A percentile compares a stretch with the other conserved stretches of the same genome.
These are phyloP conservation scores for Fusarium chuoi DNA, from an alignment of 2,329 filamentous ascomycete species.

Conservation along the genomic window DNA sequence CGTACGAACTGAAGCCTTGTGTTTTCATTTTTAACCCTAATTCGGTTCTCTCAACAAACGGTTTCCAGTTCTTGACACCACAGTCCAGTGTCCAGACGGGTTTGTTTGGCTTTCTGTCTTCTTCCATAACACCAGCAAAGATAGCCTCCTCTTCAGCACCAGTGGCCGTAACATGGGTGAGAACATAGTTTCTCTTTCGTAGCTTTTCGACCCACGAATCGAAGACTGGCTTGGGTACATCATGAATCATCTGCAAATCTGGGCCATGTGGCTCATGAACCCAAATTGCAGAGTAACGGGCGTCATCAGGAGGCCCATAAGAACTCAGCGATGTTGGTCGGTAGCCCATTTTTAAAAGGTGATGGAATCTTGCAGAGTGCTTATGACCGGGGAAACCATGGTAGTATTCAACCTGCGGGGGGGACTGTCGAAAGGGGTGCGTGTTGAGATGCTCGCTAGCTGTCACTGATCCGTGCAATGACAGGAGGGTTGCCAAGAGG, in stretches of 20 bases:
- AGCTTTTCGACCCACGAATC: slow-evolving; percentile 13
- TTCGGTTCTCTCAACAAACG: not conserved
- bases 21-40: not conserved
- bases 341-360: not conserved
- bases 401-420: slow-evolving; percentile 6
- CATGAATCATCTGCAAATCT: slow-evolving; percentile 3
- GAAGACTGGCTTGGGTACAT: slow-evolving; percentile 1
- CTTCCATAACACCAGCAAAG: slow-evolving; percentile 30
- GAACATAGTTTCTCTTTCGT: not conserved
- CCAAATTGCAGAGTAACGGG: slow-evolving; percentile 31
- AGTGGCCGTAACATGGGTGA: slow-evolving; percentile 20
- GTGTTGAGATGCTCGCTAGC: not conserved
- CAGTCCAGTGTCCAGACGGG: slow-evolving; percentile 23
- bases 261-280: not conserved
- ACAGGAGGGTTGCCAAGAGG: slow-evolving; percentile 5
- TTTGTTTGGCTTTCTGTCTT: not conserved
- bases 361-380: not conserved
- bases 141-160: slow-evolving; percentile 8
- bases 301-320: slow-evolving; percentile 12
- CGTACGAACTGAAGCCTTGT: slow-evolving; percentile 29
- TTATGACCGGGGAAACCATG: not conserved
- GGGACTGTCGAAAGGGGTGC: not conserved
- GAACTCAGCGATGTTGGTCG: slow-evolving; percentile 22
- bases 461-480: not conserved
- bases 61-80: not conserved